A percentile compares a stretch with the other conserved stretches of the same genome.
Conservation (phyloP, 2,329 filamentous ascomycete species). For the Penicillium polonicum region DNA sequence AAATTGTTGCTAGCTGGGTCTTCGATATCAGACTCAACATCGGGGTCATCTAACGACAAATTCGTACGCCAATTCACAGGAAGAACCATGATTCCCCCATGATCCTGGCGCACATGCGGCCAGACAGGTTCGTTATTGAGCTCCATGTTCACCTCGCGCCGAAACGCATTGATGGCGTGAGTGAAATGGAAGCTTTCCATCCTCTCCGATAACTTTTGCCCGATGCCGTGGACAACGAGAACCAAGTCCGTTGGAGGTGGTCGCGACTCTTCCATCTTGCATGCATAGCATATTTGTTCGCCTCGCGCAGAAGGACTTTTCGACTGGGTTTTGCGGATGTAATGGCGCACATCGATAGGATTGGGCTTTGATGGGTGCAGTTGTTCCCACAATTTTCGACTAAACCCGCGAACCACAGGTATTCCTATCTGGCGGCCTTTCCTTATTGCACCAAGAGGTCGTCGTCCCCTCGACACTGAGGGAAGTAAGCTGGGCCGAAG, state of each 20-base stretch:
- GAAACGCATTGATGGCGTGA: slow-evolving; percentile 87
- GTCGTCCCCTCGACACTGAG: slow-evolving; percentile 78
- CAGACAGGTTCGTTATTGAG: slow-evolving; percentile 72
- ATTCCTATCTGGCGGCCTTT: slow-evolving; percentile 81
- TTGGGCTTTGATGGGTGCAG: slow-evolving; percentile 58
- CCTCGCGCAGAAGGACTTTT: slow-evolving; percentile 27
- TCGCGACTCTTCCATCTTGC: slow-evolving; percentile 61
- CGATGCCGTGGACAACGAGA: slow-evolving; percentile 91
- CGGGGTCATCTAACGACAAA: slow-evolving; percentile 80
- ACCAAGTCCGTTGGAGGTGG: slow-evolving; percentile 82
- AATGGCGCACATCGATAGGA: slow-evolving; percentile 43
- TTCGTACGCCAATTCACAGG: slow-evolving; percentile 93
- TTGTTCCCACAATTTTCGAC: slow-evolving; percentile 72
- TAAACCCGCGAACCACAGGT: slow-evolving; percentile 85
- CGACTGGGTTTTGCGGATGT: slow-evolving; percentile 42
- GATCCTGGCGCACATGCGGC: slow-evolving; percentile 69
- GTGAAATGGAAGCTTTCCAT: slow-evolving; percentile 98
- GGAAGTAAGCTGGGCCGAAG: slow-evolving; percentile 82
- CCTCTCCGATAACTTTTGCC: slow-evolving; percentile 90
- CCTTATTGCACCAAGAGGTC: slow-evolving; percentile 78
- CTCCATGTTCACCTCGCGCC: slow-evolving; percentile 82
- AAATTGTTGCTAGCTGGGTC: slow-evolving; percentile 62
- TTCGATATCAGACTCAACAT: slow-evolving; percentile 52
- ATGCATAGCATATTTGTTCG: slow-evolving; percentile 51
- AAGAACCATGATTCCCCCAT: slow-evolving; percentile 88